Base-by-base conservation (phyloP, 1,284 basidiomycete species). In the Pyrrhoderma noxium region DNA sequence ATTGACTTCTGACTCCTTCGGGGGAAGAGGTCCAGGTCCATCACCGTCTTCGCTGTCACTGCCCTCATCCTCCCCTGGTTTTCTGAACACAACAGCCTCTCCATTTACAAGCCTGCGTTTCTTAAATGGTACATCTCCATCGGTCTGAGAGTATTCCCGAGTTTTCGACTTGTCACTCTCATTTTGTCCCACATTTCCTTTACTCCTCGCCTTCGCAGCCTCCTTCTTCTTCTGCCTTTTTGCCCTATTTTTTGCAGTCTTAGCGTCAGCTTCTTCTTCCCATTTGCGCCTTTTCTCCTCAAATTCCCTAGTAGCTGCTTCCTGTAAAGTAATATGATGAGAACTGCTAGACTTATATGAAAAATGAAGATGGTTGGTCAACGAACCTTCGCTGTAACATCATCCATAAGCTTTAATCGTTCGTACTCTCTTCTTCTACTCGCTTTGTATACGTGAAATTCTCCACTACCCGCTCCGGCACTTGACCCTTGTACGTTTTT, bases 391-490 rank as follows among this genome's bases (percentile, higher is more conserved):
- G 78, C 74, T 8, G 82, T 68, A 58, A 82, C 72, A 56, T 96
- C 92, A 58, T 96, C 91, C 77, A 99, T 84, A 8, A 95, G 61
- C 69, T 89, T 92, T 50, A 99, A 66, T 45, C 96, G 74, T 67
- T 99, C 96, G 61, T 95, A 98, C 70, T 99, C 96, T 62, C 94
- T 76, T 62, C 95, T 76, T 56, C 96, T 73, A 57, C 85, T 83
- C 41, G 96, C 93, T 67, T 99, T 99, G 74, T 99, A 99, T 3
- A 99, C 96, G 64, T 99, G 96, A 61, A 96, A 96, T 67, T 96
- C 93, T 45, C 93, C 93, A 57, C 88, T 93, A 44, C 93, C 93
- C 14, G 93, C 91, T 50, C 89, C 93, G 1, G 92, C 90, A 67
- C 87, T 90, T 8, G 89, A 93, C 1, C 93, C 93, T 65, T 94